Percentiles rank a stretch among this genome's conserved stretches.
Conservation (phyloP, 805 yeast genomes). For the Lachancea quebecensis region DNA sequence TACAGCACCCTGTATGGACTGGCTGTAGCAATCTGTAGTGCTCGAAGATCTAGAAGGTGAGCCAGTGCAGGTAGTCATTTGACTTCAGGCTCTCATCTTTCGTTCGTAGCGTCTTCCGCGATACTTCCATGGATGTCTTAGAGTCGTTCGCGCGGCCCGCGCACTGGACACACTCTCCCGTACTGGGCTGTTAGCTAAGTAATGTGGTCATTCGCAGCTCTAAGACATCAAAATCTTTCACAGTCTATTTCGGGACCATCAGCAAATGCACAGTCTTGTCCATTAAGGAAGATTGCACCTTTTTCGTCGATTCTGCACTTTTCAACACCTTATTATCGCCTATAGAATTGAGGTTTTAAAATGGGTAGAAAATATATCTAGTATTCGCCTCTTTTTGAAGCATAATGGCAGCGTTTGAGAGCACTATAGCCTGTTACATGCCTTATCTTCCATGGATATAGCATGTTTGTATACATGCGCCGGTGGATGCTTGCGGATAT, state of each 20-base stretch:
- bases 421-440: background rate
- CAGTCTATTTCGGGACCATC: background rate
- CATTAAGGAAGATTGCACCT: too few species aligned
- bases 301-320: too few species aligned
- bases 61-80: too few species aligned
- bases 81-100: too few species aligned
- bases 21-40: too few species aligned
- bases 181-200: background rate
- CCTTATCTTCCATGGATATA: background rate
- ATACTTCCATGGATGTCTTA: too few species aligned
- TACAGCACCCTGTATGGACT: too few species aligned
- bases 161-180: background rate
- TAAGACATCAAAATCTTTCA: background rate
- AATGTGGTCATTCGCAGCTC: background rate
- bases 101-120: too few species aligned
- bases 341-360: too few species aligned
- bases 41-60: too few species aligned
- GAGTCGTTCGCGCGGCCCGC: background rate
- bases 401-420: background rate
- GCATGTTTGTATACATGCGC: constrained; percentile 1
- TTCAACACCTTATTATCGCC: too few species aligned
- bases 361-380: too few species aligned
- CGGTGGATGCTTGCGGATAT: background rate
- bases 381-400: background rate
- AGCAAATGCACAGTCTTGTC: background rate